A percentile compares a stretch with the other conserved stretches of the same genome.
Evolutionary conservation across 257 asterid species (phyloP).

Genomic region (Przewalskia tangutica): DNA sequence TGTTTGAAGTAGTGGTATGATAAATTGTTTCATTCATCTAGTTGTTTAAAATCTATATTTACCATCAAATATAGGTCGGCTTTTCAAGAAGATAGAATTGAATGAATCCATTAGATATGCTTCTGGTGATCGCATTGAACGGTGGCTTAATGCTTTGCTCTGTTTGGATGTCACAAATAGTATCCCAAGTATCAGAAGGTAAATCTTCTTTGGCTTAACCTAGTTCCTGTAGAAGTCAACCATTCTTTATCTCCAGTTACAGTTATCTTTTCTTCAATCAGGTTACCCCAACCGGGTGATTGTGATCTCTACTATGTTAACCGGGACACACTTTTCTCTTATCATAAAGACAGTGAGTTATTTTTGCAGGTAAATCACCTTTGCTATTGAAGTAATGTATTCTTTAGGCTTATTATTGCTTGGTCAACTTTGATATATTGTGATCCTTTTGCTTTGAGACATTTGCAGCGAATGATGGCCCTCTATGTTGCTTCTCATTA

Average conservation of each 20-base stretch:
- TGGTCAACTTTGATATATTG: neutral
- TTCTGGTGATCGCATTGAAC: slow-evolving; percentile 80
- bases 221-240: neutral
- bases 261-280: slow-evolving; percentile 12
- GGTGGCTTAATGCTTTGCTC: slow-evolving; percentile 71
- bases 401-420: neutral
- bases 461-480: slow-evolving; percentile 87
- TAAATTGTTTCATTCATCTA: neutral
- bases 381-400: neutral
- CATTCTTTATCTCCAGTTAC: neutral
- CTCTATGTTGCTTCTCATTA: slow-evolving; percentile 92
- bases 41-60: neutral
- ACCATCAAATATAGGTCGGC: slow-evolving; percentile 41
- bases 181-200: slow-evolving; percentile 71
- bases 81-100: slow-evolving; percentile 74
- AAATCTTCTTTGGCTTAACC: neutral
- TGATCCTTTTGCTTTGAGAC: neutral
- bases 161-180: slow-evolving; percentile 71
- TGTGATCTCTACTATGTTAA: slow-evolving; percentile 89
- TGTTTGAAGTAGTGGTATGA: neutral
- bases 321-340: slow-evolving; percentile 83
- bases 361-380: slow-evolving; percentile 61
- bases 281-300: slow-evolving; percentile 63
- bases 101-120: slow-evolving; percentile 92
- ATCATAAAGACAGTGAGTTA: slow-evolving; percentile 44